Percentiles rank a stretch among this genome's conserved stretches.
Conservation (phyloP, 345 rosid genomes). For the Mallotus nudiflorus region DNA sequence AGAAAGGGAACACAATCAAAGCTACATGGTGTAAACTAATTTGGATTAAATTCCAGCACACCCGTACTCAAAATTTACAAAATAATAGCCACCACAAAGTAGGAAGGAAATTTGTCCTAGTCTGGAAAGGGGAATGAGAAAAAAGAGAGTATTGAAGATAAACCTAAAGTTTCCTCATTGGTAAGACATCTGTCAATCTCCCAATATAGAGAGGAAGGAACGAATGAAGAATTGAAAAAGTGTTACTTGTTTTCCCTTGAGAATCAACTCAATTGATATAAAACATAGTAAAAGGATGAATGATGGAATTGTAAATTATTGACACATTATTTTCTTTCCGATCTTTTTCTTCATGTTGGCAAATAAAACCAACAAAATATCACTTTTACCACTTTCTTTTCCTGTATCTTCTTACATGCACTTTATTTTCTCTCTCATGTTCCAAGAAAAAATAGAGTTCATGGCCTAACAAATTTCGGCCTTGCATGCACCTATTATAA, state of each 20-base stretch:
- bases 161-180: background rate
- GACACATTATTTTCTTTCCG: background rate
- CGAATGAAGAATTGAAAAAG: too few relatives aligned
- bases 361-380: background rate
- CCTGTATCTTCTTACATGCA: background rate
- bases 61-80: conserved; percentile 4
- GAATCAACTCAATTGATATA: too few relatives aligned
- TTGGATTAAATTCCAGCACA: background rate
- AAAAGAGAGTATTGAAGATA: background rate
- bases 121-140: background rate
- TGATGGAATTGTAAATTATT: background rate
- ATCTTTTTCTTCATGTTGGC: background rate
- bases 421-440: background rate
- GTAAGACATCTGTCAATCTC: too few relatives aligned
- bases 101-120: background rate
- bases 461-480: background rate
- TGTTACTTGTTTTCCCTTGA: too few relatives aligned
- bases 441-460: background rate
- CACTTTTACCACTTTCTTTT: background rate
- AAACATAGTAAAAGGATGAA: background rate
- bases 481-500: background rate
- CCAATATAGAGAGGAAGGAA: too few relatives aligned
- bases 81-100: background rate
- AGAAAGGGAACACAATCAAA: conserved; percentile 10
- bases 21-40: background rate